Percentiles rank a stretch among this genome's conserved stretches.
Evolutionary conservation across 305 asterid genomes (phyloP).

Genomic region (Fraxinus xanthoxyloides): DNA sequence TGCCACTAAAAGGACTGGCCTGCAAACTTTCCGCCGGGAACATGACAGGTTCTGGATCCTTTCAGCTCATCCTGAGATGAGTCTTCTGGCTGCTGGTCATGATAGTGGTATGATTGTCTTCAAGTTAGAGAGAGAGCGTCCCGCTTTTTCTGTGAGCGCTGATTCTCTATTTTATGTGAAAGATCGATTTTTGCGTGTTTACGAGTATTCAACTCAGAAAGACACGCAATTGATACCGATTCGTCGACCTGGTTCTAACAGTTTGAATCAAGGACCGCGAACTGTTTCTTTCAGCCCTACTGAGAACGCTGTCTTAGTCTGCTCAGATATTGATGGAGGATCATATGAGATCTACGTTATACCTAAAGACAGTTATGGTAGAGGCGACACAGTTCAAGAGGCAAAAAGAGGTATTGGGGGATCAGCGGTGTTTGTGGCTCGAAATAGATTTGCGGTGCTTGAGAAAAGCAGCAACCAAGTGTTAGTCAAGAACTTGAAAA

Average conservation of each 20-base stretch:
- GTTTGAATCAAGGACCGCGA: constrained; percentile 58
- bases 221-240: constrained; percentile 44
- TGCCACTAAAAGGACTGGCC: constrained; percentile 76
- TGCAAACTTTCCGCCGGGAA: constrained; percentile 80
- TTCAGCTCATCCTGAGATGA: constrained; percentile 80
- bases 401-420: constrained; percentile 76
- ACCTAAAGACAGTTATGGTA: constrained; percentile 69
- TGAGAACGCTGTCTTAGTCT: constrained; percentile 67
- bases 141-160: constrained; percentile 62
- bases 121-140: constrained; percentile 82
- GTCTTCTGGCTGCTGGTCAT: constrained; percentile 86
- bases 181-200: constrained; percentile 53
- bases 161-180: constrained; percentile 63
- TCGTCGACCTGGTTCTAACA: constrained; percentile 45
- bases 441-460: constrained; percentile 80
- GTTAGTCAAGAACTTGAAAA: constrained; percentile 35
- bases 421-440: constrained; percentile 74
- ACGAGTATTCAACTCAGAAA: constrained; percentile 43
- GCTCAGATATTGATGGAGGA: constrained; percentile 78
- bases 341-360: constrained; percentile 65
- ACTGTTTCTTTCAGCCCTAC: constrained; percentile 75
- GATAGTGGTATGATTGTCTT: constrained; percentile 89
- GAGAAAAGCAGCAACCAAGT: constrained; percentile 42
- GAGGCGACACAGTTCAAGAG: constrained; percentile 72
- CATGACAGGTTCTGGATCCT: constrained; percentile 88